These are phyloP conservation scores for Solanum chilense DNA, from an alignment of 257 asterid genomes.

Conservation along the genomic window DNA sequence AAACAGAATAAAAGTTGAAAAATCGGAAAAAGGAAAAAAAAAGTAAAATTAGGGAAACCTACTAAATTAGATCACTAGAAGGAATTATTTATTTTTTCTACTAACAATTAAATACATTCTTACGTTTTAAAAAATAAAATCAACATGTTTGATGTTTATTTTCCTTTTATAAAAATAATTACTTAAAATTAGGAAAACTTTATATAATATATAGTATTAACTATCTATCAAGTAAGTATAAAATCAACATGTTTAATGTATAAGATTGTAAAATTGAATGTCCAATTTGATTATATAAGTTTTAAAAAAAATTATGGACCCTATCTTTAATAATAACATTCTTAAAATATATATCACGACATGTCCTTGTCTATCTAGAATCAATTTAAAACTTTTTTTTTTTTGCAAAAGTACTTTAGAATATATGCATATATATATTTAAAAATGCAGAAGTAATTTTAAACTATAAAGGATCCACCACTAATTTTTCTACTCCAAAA, in stretches of 20 bases:
- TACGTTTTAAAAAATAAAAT: neutral
- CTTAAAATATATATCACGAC: neutral
- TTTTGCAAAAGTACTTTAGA: neutral
- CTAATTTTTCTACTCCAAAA: neutral
- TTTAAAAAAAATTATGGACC: neutral
- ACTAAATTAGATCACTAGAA: neutral
- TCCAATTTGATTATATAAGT: neutral
- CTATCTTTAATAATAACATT: neutral
- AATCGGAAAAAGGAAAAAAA: neutral
- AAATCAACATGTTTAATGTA: neutral
- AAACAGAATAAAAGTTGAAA: no score
- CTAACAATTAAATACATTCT: neutral
- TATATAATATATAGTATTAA: neutral
- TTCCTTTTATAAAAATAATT: neutral
- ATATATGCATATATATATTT: neutral
- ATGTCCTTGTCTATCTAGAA: neutral
- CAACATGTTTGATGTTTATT: neutral
- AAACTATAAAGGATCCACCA: neutral
- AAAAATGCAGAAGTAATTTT: neutral
- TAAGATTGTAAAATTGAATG: neutral
- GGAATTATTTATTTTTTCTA: neutral
- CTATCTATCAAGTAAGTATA: neutral
- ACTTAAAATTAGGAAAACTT: neutral
- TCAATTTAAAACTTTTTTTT: neutral
- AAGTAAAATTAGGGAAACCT: neutral